A percentile compares a stretch with the other conserved stretches of the same genome.
Evolutionary conservation across 2,329 filamentous ascomycete species (phyloP).

Genomic region (Zymoseptoria passerinii): DNA sequence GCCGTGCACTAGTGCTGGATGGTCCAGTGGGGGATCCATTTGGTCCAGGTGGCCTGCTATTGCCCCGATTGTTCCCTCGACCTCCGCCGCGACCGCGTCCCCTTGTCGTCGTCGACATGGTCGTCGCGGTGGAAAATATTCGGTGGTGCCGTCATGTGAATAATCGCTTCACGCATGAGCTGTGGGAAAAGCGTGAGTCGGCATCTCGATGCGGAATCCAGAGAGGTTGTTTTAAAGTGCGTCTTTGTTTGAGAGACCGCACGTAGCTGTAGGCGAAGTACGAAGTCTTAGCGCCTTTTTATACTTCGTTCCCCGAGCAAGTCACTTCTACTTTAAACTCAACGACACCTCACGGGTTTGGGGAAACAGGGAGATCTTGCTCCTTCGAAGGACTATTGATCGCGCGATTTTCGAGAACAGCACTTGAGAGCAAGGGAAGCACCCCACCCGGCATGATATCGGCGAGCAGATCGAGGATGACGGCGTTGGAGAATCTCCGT

Average conservation of each 20-base stretch:
- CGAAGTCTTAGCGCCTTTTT: not conserved
- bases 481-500: no score
- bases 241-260: not conserved
- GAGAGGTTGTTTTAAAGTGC: not conserved
- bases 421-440: no score
- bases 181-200: not conserved
- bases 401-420: no score
- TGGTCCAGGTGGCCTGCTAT: not conserved
- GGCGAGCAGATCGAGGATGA: no score
- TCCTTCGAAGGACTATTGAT: no score
- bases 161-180: not conserved
- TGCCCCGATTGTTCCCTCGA: slow-evolving; percentile 10
- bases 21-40: not conserved
- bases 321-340: not conserved
- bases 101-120: slow-evolving; percentile 14
- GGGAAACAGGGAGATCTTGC: no score
- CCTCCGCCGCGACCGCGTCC: slow-evolving; percentile 9
- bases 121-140: slow-evolving; percentile 9
- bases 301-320: not conserved
- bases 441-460: no score
- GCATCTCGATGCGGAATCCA: not conserved
- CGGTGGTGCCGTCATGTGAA: slow-evolving; percentile 13
- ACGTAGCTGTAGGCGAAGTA: not conserved
- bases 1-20: not conserved
- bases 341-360: not conserved